These are phyloP conservation scores for Neurospora sp. DNA, from an alignment of 495 filamentous ascomycete genomes.

Conservation along the genomic window DNA sequence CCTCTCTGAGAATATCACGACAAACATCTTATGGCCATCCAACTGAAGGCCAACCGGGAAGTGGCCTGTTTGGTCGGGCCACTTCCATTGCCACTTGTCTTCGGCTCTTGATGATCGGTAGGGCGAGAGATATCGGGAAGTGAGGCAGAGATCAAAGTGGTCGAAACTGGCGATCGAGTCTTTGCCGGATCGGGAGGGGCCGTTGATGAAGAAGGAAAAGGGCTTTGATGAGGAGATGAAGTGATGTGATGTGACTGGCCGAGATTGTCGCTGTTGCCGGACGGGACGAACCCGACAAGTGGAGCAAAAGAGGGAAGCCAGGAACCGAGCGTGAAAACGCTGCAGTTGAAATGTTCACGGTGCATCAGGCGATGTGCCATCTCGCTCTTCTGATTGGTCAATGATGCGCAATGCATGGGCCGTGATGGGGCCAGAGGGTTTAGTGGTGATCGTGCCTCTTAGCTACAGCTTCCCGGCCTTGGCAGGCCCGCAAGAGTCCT, in stretches of 20 bases:
- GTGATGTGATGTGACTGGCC: background rate
- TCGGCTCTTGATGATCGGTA: background rate
- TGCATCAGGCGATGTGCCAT: background rate
- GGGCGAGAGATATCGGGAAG: background rate
- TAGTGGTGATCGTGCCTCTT: constrained; percentile 1
- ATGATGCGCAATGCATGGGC: constrained; percentile 8
- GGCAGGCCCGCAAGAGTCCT: background rate
- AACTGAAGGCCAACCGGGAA: background rate
- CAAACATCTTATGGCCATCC: background rate
- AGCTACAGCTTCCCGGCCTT: constrained; percentile 6
- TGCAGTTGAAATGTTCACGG: background rate
- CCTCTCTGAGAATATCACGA: background rate
- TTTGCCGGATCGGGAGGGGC: background rate
- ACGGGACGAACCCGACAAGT: background rate
- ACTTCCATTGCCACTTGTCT: background rate
- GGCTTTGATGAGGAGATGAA: background rate
- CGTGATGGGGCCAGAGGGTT: background rate
- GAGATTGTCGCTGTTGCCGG: background rate
- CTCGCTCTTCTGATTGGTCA: constrained; percentile 4
- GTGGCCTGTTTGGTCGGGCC: background rate
- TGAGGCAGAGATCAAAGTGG: background rate
- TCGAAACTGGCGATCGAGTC: background rate
- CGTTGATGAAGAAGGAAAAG: background rate
- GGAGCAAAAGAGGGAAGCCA: background rate
- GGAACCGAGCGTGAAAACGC: background rate